A percentile compares a stretch with the other conserved stretches of the same genome.
Conservation (phyloP, 441 rosid genomes). For the Erodium texanum region DNA sequence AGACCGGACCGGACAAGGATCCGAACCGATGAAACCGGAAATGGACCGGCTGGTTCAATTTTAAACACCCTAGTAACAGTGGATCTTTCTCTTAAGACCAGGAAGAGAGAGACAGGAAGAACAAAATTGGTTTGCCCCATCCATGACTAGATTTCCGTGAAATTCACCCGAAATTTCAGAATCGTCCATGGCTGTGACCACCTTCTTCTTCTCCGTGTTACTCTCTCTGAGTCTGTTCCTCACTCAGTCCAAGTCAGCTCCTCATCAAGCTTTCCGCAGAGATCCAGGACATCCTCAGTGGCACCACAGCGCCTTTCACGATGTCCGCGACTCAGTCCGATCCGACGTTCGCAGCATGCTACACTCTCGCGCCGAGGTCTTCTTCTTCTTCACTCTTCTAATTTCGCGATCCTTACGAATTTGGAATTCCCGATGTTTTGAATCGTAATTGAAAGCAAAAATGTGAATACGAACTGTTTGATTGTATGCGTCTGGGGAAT, state of each 20-base stretch:
- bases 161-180: background rate
- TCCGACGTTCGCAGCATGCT: conserved; percentile 89
- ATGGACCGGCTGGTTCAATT: too few relatives aligned
- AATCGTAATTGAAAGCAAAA: too few relatives aligned
- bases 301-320: conserved; percentile 98
- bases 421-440: background rate
- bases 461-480: background rate
- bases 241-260: conserved; percentile 42
- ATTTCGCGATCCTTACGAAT: background rate
- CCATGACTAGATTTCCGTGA: too few relatives aligned
- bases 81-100: too few relatives aligned
- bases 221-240: conserved; percentile 35
- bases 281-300: conserved; percentile 91
- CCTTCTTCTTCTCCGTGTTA: conserved; percentile 20
- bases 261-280: conserved; percentile 58
- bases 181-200: conserved; percentile 22
- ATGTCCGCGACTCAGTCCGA: conserved; percentile 71
- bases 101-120: too few relatives aligned
- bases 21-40: too few relatives aligned
- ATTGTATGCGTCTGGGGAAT: background rate
- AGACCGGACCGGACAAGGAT: too few relatives aligned
- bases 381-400: background rate
- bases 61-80: too few relatives aligned
- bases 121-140: too few relatives aligned
- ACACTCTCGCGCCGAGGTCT: conserved; percentile 92